These are phyloP conservation scores for Aspergillus candidus DNA, from an alignment of 2,329 filamentous ascomycete genomes.

Conservation along the genomic window DNA sequence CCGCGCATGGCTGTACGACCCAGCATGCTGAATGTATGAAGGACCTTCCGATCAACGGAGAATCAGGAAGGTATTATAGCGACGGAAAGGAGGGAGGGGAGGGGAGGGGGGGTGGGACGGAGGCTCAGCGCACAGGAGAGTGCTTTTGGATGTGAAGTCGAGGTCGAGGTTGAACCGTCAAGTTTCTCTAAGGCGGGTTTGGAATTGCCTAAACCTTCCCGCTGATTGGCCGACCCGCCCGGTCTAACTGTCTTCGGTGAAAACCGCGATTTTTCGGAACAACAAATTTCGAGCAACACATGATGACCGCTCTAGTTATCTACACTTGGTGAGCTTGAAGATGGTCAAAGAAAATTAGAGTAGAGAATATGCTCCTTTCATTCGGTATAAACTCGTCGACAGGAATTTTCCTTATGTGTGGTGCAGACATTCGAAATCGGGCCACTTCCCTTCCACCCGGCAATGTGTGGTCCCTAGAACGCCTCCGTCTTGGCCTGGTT, in stretches of 20 bases:
- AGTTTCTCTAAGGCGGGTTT: slow-evolving; percentile 29
- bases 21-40: slow-evolving; percentile 65
- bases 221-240: slow-evolving; percentile 29
- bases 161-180: slow-evolving; percentile 30
- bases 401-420: no score
- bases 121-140: slow-evolving; percentile 26
- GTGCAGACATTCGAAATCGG: neutral
- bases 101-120: slow-evolving; percentile 21
- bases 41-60: slow-evolving; percentile 32
- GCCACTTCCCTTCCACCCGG: slow-evolving; percentile 1
- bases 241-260: slow-evolving; percentile 29
- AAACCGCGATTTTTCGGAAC: slow-evolving; percentile 34
- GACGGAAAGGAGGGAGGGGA: slow-evolving; percentile 23
- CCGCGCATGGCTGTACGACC: slow-evolving; percentile 86
- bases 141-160: slow-evolving; percentile 30
- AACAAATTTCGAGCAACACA: slow-evolving; percentile 13
- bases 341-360: no score
- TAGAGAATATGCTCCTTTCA: neutral
- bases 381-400: no score
- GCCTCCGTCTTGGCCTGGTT: slow-evolving; percentile 14
- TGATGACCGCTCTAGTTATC: neutral
- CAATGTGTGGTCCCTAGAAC: slow-evolving; percentile 3
- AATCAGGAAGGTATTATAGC: slow-evolving; percentile 28
- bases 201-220: slow-evolving; percentile 32
- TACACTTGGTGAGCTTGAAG: no score